A percentile compares a stretch with the other conserved stretches of the same genome.
Evolutionary conservation across 2,329 filamentous ascomycete species (phyloP).

Genomic region (Aspergillus aculeatinus): DNA sequence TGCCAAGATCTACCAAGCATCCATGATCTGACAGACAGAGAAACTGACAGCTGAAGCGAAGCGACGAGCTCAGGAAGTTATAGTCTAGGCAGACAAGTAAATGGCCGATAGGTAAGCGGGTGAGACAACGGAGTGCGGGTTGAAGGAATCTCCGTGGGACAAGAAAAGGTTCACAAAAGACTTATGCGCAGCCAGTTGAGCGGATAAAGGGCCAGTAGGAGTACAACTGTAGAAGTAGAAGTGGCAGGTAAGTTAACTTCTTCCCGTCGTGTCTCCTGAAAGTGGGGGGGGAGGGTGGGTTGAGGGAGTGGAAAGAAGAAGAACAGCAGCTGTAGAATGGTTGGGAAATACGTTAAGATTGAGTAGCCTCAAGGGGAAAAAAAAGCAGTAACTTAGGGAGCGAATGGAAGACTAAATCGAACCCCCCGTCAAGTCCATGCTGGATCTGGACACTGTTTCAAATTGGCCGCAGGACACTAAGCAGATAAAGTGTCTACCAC

Average conservation of each 20-base stretch:
- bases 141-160: neutral
- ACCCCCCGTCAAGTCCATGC: conserved; percentile 5
- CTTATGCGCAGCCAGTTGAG: neutral
- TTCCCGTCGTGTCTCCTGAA: neutral
- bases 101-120: neutral
- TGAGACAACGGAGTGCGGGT: neutral
- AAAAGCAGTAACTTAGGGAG: neutral
- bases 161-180: neutral
- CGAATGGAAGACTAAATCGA: neutral
- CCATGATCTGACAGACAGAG: conserved; percentile 1
- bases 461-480: conserved; percentile 5
- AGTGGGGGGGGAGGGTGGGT: neutral
- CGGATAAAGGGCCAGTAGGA: neutral
- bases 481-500: neutral
- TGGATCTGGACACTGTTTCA: conserved; percentile 12
- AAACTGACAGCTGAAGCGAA: neutral
- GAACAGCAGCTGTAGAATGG: conserved; percentile 3
- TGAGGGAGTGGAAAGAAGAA: neutral
- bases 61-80: neutral
- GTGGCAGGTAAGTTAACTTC: neutral
- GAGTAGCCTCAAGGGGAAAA: neutral
- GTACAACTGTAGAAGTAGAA: neutral
- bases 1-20: neutral
- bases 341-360: conserved; percentile 1
- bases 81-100: neutral